Base-by-base conservation (phyloP, 371 early-diverging fungal genomes). In the Catenaria anguillulae region DNA sequence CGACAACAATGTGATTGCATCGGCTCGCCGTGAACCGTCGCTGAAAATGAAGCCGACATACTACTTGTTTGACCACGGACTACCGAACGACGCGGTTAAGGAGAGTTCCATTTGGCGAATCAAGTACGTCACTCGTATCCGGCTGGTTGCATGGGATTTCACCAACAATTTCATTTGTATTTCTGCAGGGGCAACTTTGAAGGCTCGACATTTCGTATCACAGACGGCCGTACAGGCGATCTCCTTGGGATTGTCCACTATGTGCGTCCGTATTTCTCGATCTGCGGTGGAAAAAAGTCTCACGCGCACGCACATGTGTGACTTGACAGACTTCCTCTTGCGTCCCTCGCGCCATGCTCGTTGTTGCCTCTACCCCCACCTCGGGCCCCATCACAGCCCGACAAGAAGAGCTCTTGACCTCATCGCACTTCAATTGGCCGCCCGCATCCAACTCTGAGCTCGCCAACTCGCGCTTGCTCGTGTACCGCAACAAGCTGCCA, bases 401-500 rank as follows among this genome's bases (percentile, higher is more conserved):
- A 40, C 26, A 61, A 36, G 33, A 50, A 43, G 2, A 55, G 0
- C 26, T 26, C 0, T 24, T 43, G 24, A 26, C 17, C 37, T 8
- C 31, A 8, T 17, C 33, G 13, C 8, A 34, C 0, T 50, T 50
- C 45, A 17, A 31, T 8, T 45, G 48, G 34, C 24, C 45, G 61
- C 19, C 33, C n/a, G 26, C 10, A 17, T 4, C 33, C 54, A 69
- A 71, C 40, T 56, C 65, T 31, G 17, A 40, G 10, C 40, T 40
- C 10, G 64, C 67, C 42, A 73, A 73, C 66, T 63, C 67, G 34
- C 58, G 68, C 13, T 68, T 70, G 61, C 67, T 80, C 33, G 37
- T 72, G 52, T 71, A 79, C 55, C 63, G 67, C 24, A 81, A 81
- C 70, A 80, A 80, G 64, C 66, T 76, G 15, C 82, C 82, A n/a